Base-by-base conservation (phyloP, 352 stramenopile genomes). In the Globisporangium barbulae region DNA sequence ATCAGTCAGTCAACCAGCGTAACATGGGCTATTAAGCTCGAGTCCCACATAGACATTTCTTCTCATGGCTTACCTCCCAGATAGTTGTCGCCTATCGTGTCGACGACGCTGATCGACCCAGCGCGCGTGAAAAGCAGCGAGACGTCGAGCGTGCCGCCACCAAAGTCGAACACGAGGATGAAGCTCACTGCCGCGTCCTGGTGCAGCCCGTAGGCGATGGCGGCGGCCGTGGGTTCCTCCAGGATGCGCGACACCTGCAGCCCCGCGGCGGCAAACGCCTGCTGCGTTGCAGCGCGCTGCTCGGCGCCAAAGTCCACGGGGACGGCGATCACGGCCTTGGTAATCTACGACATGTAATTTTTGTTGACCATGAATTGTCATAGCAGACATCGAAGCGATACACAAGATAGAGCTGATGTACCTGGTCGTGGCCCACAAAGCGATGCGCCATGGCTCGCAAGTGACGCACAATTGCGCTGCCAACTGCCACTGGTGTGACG, bases 91-190 rank as follows among this genome's bases (percentile, higher is more conserved):
- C 97, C 97, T 10, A 68, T 57, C 17, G 96, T 99, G 55, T 97
- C 95, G 59, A 98, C 92, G 39, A 99, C 96, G 65, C 95, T 96
- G 74, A 61, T 84, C 74, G 65, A 90, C 87, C 31, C 78, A 91
- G 65, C 98, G 88, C 28, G 99, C 97, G 67, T 98, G 84, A 67
- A 99, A 35, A 99, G 65, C 30, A 99, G 70, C 60, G 91, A 98
- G 25, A 99, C 95, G 71, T 99, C 97, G 58, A 99, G 96, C 9
- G 97, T 99, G 30, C 97, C 97, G 47, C 97, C 97, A 54, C 97
- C 97, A 69, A 99, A 96, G 72, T 99, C 97, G 67, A 99, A 98
- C 30, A 99, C 98, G 44, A 98, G 89, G 9, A 99, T 91, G 86
- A 92, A 98, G 48, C 89, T 94, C 68, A 98, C 93, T 25, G 81